These are phyloP conservation scores for Trebouxiophyceae sp. DNA, from an alignment of 163 green algal species.

Conservation along the genomic window DNA sequence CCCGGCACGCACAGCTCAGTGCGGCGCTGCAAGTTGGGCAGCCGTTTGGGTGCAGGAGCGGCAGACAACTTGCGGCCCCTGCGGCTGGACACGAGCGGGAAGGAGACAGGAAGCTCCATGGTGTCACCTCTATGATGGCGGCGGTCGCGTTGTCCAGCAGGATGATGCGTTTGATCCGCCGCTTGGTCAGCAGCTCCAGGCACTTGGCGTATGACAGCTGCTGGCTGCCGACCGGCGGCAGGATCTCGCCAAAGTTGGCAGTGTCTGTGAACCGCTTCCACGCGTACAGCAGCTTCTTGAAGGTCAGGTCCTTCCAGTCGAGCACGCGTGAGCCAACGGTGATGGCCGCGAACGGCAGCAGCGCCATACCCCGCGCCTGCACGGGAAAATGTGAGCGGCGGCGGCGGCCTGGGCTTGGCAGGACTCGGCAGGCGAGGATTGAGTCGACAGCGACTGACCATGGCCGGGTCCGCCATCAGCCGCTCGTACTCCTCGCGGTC, in stretches of 20 bases:
- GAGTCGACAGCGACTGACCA: too few relatives aligned
- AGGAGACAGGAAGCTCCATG: too few relatives aligned
- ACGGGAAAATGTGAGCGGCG: too few relatives aligned
- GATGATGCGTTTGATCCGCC: slow-evolving; percentile 49
- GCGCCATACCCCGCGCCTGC: background rate
- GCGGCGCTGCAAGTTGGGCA: too few relatives aligned
- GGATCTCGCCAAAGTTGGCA: slow-evolving; percentile 39
- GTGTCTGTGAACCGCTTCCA: slow-evolving; percentile 22
- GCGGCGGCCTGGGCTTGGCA: too few relatives aligned
- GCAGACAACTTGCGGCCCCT: too few relatives aligned
- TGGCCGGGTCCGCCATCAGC: too few relatives aligned
- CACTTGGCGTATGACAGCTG: slow-evolving; percentile 41
- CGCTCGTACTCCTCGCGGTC: too few relatives aligned
- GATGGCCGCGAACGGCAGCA: background rate
- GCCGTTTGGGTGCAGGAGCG: too few relatives aligned
- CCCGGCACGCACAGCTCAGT: too few relatives aligned
- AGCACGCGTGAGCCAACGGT: background rate
- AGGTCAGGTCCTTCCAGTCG: background rate
- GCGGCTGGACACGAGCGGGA: too few relatives aligned
- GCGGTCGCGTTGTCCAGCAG: slow-evolving; percentile 49
- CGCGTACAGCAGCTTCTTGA: background rate
- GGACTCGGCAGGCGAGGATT: too few relatives aligned
- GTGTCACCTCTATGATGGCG: slow-evolving; percentile 60
- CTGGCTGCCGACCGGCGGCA: slow-evolving; percentile 38
- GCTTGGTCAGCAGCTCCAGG: slow-evolving; percentile 43